A percentile compares a stretch with the other conserved stretches of the same genome.
Evolutionary conservation across 2,329 filamentous ascomycete species (phyloP).

Genomic region (Aspergillus pseudonomiae): DNA sequence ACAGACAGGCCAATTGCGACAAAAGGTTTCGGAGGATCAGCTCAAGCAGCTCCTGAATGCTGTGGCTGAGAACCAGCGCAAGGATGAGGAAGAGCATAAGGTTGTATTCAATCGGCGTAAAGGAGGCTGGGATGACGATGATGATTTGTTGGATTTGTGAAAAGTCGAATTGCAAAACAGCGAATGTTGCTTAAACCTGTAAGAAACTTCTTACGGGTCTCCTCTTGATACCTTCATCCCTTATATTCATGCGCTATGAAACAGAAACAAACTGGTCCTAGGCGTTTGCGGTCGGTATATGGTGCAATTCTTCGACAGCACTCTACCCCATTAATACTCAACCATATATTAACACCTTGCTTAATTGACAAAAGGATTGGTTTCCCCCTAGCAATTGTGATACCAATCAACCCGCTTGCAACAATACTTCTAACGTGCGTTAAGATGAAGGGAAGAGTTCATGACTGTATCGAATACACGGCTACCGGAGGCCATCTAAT

Average conservation of each 20-base stretch:
- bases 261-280: not conserved
- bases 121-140: constrained; percentile 80
- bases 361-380: not conserved
- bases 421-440: not conserved
- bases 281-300: not conserved
- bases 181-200: constrained; percentile 3
- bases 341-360: not conserved
- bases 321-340: not conserved
- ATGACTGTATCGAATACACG: not conserved
- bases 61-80: constrained; percentile 72
- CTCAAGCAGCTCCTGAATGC: constrained; percentile 88
- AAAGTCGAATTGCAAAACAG: constrained; percentile 2
- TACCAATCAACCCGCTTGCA: not conserved
- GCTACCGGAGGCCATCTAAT: not conserved
- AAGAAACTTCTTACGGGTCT: not conserved
- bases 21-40: constrained; percentile 89
- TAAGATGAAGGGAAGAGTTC: not conserved
- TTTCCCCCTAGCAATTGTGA: not conserved
- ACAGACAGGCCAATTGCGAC: constrained; percentile 78
- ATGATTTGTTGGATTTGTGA: constrained; percentile 49
- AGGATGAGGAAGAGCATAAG: constrained; percentile 67
- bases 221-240: not conserved
- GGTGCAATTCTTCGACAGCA: not conserved
- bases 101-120: constrained; percentile 85
- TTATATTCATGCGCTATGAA: not conserved